Percentiles rank a stretch among this genome's conserved stretches.
phyloP scores from a whole-genome alignment of 352 stramenopile genomes.

The Globisporangium nagaii region DNA sequence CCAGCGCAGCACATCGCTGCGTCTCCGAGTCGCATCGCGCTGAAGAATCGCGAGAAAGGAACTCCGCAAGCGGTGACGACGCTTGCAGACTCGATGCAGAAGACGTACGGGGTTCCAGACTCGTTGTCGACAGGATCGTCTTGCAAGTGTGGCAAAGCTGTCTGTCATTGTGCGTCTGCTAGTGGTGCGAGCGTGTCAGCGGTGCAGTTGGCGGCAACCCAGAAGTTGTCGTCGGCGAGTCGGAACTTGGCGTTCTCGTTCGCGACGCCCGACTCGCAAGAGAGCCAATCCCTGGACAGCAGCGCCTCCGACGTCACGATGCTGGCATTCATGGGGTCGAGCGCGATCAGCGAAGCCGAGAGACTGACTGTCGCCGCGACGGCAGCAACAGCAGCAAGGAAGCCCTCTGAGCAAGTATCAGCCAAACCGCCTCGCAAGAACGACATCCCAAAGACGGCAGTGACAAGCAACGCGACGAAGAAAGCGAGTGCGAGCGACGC shows the following conservation, averaged over 20 bases:
- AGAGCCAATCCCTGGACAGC: slow-evolving; percentile 37
- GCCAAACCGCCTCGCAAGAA: not conserved
- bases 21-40: slow-evolving; percentile 8
- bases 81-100: slow-evolving; percentile 29
- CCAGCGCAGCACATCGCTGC: slow-evolving; percentile 1
- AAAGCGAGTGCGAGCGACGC: not conserved
- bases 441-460: not conserved
- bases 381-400: slow-evolving; percentile 3
- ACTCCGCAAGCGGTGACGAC: not conserved
- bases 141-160: slow-evolving; percentile 17
- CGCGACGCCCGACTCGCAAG: slow-evolving; percentile 50
- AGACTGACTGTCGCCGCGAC: slow-evolving; percentile 14
- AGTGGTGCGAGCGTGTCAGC: not conserved
- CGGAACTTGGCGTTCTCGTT: slow-evolving; percentile 67
- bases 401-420: not conserved
- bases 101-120: slow-evolving; percentile 21
- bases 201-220: not conserved
- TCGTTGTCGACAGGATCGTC: slow-evolving; percentile 12
- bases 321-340: slow-evolving; percentile 23
- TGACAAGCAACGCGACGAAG: not conserved
- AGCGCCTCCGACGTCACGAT: slow-evolving; percentile 27
- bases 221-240: slow-evolving; percentile 28
- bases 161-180: slow-evolving; percentile 14
- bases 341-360: slow-evolving; percentile 11
- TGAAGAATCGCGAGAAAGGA: slow-evolving; percentile 27